Evolutionary conservation across 2,329 filamentous ascomycete genomes (phyloP).

Genomic region (Sporothrix curviconia): DNA sequence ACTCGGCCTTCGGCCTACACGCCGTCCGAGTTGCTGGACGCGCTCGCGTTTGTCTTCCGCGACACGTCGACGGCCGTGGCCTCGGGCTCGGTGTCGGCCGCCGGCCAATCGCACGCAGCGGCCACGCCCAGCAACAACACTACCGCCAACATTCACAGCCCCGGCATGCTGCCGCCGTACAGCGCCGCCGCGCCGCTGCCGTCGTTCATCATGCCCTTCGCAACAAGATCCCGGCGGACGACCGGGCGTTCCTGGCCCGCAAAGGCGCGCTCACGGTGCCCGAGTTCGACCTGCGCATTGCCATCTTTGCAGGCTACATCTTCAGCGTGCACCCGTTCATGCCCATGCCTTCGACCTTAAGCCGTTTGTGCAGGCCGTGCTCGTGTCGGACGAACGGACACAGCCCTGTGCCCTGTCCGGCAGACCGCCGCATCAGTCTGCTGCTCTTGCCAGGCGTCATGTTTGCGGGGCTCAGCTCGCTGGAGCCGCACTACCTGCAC

Average conservation of each 20-base stretch:
- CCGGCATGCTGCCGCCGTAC: background rate
- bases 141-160: background rate
- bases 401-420: no score
- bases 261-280: slow-evolving; percentile 59
- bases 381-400: slow-evolving; percentile 18
- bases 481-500: slow-evolving; percentile 54
- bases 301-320: slow-evolving; percentile 39
- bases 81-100: background rate
- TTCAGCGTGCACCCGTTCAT: slow-evolving; percentile 58
- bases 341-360: slow-evolving; percentile 51
- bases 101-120: background rate
- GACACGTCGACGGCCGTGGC: background rate
- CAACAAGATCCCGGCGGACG: slow-evolving; percentile 23
- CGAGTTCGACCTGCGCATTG: slow-evolving; percentile 48
- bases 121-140: background rate
- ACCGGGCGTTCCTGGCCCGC: slow-evolving; percentile 55
- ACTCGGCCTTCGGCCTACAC: background rate
- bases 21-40: background rate
- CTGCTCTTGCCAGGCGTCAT: slow-evolving; percentile 38
- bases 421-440: slow-evolving; percentile 46
- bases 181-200: background rate
- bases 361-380: slow-evolving; percentile 25
- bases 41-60: background rate
- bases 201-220: background rate
- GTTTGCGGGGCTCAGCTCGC: slow-evolving; percentile 52